A percentile compares a stretch with the other conserved stretches of the same genome.
These are phyloP conservation scores for Xylaria flabelliformis DNA, from an alignment of 495 filamentous ascomycete genomes.

Conservation along the genomic window DNA sequence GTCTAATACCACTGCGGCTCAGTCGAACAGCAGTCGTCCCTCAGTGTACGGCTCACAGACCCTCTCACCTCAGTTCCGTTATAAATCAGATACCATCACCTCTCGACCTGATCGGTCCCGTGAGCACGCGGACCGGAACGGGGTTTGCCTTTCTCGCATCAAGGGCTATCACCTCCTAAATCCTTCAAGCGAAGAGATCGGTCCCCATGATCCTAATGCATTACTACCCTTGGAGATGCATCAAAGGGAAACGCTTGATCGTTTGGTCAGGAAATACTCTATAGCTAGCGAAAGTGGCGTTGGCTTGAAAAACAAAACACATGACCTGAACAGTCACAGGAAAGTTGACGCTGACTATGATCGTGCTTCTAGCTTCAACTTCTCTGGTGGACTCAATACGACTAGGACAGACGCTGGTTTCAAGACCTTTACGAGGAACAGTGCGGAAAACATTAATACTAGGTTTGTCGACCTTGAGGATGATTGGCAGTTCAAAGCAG, in stretches of 20 bases:
- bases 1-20: conserved; percentile 12
- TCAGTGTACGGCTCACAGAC: conserved; percentile 47
- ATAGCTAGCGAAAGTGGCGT: background rate
- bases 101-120: conserved; percentile 5
- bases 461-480: conserved; percentile 56
- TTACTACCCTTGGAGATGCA: conserved; percentile 41
- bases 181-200: conserved; percentile 37
- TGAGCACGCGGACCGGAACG: background rate
- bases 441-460: conserved; percentile 78
- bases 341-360: conserved; percentile 43
- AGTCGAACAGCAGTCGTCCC: conserved; percentile 32
- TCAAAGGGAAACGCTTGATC: conserved; percentile 39
- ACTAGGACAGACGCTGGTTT: conserved; percentile 23
- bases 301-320: conserved; percentile 2
- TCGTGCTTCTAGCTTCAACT: conserved; percentile 55
- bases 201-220: conserved; percentile 6
- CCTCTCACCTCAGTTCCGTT: background rate
- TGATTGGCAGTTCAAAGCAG: conserved; percentile 54
- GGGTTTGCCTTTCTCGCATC: background rate
- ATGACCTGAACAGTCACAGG: conserved; percentile 12
- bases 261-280: conserved; percentile 32
- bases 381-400: conserved; percentile 48
- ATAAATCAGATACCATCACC: background rate
- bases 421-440: conserved; percentile 59
- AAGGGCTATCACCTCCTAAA: background rate